phyloP scores from a whole-genome alignment of 768 basidiomycete genomes.

The Cubamyces sp. region DNA sequence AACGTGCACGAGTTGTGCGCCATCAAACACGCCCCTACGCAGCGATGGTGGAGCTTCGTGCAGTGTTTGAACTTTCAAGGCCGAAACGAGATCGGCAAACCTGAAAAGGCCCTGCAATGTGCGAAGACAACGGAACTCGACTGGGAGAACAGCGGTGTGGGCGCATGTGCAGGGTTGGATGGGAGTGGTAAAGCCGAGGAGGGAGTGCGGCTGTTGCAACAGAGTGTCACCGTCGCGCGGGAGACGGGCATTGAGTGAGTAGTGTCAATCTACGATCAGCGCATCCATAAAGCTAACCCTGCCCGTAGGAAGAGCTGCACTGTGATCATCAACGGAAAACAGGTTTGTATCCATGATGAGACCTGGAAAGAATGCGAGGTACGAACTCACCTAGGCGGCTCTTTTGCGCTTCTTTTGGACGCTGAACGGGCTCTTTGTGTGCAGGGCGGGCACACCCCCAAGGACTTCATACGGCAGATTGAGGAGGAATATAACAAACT shows the following conservation, averaged over 20 bases:
- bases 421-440: slow-evolving; percentile 7
- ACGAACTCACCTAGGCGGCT: slow-evolving; percentile 28
- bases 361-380: slow-evolving; percentile 84
- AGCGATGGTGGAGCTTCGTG: slow-evolving; percentile 83
- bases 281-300: slow-evolving; percentile 9
- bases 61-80: slow-evolving; percentile 79
- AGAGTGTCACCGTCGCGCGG: slow-evolving; percentile 54
- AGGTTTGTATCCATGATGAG: slow-evolving; percentile 76
- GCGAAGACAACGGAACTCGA: slow-evolving; percentile 65
- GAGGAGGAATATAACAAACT: slow-evolving; percentile 70
- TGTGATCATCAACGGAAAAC: slow-evolving; percentile 68
- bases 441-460: slow-evolving; percentile 72
- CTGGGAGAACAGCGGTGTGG: slow-evolving; percentile 65
- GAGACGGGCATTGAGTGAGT: slow-evolving; percentile 61
- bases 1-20: slow-evolving; percentile 91
- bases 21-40: slow-evolving; percentile 54
- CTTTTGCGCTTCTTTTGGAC: neutral
- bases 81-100: slow-evolving; percentile 62
- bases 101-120: slow-evolving; percentile 67
- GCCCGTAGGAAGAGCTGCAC: slow-evolving; percentile 80
- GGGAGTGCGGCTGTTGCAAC: slow-evolving; percentile 63
- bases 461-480: slow-evolving; percentile 80
- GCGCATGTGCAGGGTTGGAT: slow-evolving; percentile 61
- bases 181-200: slow-evolving; percentile 66
- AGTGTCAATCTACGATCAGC: neutral